These are phyloP conservation scores for Bryoerythrophyllum caledonicum DNA, from an alignment of 225 moss, liverwort and hornwort genomes.

Conservation along the genomic window DNA sequence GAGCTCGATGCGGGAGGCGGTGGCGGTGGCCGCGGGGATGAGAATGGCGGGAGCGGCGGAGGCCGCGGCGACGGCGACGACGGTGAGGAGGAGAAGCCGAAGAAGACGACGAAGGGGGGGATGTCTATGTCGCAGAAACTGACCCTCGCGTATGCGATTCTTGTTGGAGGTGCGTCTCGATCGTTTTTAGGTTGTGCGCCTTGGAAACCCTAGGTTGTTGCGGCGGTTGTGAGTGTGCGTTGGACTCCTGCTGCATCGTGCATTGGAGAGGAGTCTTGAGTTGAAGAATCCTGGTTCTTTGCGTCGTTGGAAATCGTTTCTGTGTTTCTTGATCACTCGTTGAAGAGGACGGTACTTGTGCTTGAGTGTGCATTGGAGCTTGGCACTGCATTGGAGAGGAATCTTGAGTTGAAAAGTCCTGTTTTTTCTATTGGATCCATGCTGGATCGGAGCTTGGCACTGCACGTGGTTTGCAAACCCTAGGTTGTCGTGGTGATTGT, in stretches of 20 bases:
- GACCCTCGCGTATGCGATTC: slow-evolving; percentile 80
- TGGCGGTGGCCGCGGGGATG: slow-evolving; percentile 53
- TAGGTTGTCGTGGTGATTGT: no score
- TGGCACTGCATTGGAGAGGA: neutral
- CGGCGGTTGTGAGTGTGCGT: neutral
- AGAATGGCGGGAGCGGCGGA: slow-evolving; percentile 56
- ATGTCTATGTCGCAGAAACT: slow-evolving; percentile 88
- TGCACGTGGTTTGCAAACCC: no score
- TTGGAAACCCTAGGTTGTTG: neutral
- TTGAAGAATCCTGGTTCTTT: no score
- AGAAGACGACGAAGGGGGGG: slow-evolving; percentile 16
- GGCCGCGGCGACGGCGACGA: slow-evolving; percentile 49
- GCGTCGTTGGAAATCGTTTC: neutral
- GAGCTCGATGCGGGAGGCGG: slow-evolving; percentile 55
- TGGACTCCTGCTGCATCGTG: neutral
- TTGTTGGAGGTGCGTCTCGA: slow-evolving; percentile 70
- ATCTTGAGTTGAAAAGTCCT: neutral
- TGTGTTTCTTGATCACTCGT: neutral
- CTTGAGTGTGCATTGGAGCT: neutral
- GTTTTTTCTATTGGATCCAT: neutral
- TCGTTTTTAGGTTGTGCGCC: neutral
- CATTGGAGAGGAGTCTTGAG: no score
- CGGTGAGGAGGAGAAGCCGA: slow-evolving; percentile 40
- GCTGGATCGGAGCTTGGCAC: no score
- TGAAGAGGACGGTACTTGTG: no score